Evolutionary conservation across 345 rosid species (phyloP).

Genomic region (Citrus inodora): DNA sequence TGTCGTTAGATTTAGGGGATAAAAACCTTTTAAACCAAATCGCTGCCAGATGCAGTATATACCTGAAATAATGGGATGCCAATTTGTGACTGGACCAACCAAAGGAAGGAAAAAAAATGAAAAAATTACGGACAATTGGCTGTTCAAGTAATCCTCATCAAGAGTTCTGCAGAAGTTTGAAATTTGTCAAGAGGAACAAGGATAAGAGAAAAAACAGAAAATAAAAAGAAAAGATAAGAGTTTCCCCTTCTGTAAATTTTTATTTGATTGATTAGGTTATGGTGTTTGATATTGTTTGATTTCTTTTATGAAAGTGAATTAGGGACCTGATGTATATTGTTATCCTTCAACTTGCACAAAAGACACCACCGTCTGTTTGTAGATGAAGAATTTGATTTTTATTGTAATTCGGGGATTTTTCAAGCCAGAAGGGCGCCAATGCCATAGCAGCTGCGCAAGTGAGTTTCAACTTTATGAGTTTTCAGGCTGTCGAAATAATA

Average conservation of each 20-base stretch:
- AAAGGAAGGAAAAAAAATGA: neutral
- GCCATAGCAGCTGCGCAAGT: neutral
- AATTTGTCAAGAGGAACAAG: constrained; percentile 5
- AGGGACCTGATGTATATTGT: constrained; percentile 25
- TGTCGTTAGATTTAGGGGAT: constrained; percentile 61
- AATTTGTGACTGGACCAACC: constrained; percentile 22
- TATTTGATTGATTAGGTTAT: constrained; percentile 26
- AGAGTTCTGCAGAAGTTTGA: constrained; percentile 18
- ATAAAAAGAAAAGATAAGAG: neutral
- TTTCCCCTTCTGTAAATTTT: constrained; percentile 28
- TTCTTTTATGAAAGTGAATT: constrained; percentile 25
- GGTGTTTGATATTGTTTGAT: constrained; percentile 41
- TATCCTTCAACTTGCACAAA: constrained; percentile 4
- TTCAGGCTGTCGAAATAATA: neutral
- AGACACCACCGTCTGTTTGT: constrained; percentile 1
- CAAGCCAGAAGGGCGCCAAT: neutral
- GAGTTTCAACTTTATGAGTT: neutral
- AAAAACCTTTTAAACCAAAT: constrained; percentile 14
- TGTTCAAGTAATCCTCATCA: constrained; percentile 1
- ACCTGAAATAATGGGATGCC: constrained; percentile 25
- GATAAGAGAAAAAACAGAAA: neutral
- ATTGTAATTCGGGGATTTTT: constrained; percentile 1
- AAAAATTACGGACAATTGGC: constrained; percentile 10
- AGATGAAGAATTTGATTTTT: constrained; percentile 15
- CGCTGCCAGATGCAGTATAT: constrained; percentile 19